Conservation (phyloP, 192 early-diverging fungal species). For the Gigaspora rosea region DNA sequence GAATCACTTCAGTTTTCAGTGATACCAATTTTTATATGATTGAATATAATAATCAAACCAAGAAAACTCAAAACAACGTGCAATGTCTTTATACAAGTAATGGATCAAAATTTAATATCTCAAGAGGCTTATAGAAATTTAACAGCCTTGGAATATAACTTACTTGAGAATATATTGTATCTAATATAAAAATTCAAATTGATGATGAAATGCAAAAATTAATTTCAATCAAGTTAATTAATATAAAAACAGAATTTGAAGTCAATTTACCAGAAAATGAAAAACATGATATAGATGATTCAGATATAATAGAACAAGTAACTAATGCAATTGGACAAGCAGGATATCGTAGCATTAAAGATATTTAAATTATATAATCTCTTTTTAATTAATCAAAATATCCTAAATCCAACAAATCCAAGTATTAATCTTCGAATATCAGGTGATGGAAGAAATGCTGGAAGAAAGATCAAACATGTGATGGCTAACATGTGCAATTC, state of each 20-base stretch:
- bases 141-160: background rate
- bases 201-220: background rate
- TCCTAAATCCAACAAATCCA: background rate
- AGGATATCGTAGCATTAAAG: background rate
- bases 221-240: constrained; percentile 4
- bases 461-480: background rate
- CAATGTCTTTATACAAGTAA: background rate
- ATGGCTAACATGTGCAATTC: background rate
- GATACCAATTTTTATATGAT: background rate
- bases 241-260: background rate
- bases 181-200: background rate
- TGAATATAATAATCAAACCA: background rate
- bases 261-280: background rate
- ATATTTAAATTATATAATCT: background rate
- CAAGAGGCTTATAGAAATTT: background rate
- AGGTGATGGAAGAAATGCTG: background rate
- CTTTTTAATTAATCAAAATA: background rate
- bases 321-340: constrained; percentile 2
- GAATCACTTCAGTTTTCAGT: background rate
- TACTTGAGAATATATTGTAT: background rate
- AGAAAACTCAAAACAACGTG: background rate
- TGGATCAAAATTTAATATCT: background rate
- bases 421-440: background rate
- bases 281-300: background rate
- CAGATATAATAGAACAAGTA: background rate